Conservation (phyloP, 148 eudicot species). For the Persicaria maculosa region DNA sequence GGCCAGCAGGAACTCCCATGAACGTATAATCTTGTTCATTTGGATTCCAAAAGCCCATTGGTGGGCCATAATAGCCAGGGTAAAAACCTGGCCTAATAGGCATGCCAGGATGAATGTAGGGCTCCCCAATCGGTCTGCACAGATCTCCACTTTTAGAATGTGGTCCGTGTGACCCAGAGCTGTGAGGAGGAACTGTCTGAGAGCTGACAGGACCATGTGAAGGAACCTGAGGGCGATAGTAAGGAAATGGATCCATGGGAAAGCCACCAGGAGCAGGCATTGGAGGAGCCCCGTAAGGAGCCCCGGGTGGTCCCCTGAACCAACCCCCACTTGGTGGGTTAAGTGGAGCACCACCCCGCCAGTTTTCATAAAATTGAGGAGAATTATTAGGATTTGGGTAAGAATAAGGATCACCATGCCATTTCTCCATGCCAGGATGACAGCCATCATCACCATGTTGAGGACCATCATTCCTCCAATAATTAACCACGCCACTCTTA, state of each 20-base stretch:
- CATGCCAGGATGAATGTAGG: constrained; percentile 68
- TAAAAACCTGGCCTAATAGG: constrained; percentile 81
- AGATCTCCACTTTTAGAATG: constrained; percentile 67
- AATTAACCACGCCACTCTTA: constrained; percentile 28
- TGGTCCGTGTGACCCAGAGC: constrained; percentile 62
- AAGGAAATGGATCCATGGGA: constrained; percentile 82
- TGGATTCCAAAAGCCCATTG: constrained; percentile 65
- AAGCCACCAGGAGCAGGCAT: constrained; percentile 61
- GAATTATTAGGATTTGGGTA: constrained; percentile 51
- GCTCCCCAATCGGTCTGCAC: constrained; percentile 58
- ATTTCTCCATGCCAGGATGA: constrained; percentile 56
- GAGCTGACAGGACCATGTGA: constrained; percentile 55
- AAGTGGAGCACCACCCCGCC: constrained; percentile 70
- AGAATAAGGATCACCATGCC: constrained; percentile 68
- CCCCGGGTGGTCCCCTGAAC: constrained; percentile 83
- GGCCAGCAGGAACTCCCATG: constrained; percentile 61
- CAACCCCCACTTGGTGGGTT: constrained; percentile 66
- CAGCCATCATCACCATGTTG: constrained; percentile 43
- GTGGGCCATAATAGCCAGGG: constrained; percentile 80
- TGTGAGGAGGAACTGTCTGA: constrained; percentile 52
- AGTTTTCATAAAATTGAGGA: constrained; percentile 53
- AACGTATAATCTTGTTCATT: constrained; percentile 68
- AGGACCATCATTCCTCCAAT: constrained; percentile 55
- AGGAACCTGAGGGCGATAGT: constrained; percentile 67
- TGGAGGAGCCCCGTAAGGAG: constrained; percentile 57